A percentile compares a stretch with the other conserved stretches of the same genome.
These are phyloP conservation scores for Lagenidium sp. DNA, from an alignment of 352 stramenopile genomes.

Conservation along the genomic window DNA sequence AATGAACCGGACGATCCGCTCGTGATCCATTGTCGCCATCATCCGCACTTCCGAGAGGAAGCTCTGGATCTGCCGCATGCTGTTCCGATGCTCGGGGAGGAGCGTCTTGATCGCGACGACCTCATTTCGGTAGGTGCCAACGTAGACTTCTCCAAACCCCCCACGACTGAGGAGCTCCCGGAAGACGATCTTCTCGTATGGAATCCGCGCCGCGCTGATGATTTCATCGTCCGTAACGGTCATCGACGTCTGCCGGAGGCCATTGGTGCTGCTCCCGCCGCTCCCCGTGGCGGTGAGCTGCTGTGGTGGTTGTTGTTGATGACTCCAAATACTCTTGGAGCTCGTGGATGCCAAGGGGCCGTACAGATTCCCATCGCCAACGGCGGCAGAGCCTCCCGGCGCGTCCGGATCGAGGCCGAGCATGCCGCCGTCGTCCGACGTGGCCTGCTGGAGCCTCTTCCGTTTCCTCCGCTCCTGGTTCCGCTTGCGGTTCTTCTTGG, in stretches of 20 bases:
- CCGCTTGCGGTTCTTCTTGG: no score
- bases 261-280: no score
- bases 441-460: no score
- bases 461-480: no score
- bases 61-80: constrained; percentile 31
- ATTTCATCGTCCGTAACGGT: constrained; percentile 1
- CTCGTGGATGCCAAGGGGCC: no score
- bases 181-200: constrained; percentile 26
- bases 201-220: constrained; percentile 20
- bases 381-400: no score
- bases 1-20: constrained; percentile 48
- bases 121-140: constrained; percentile 25
- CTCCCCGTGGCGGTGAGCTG: no score
- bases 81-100: constrained; percentile 26
- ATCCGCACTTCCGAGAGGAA: constrained; percentile 43
- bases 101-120: constrained; percentile 47
- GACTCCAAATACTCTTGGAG: no score
- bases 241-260: neutral
- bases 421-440: no score
- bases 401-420: no score
- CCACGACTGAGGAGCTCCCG: constrained; percentile 26
- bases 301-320: no score
- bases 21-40: constrained; percentile 45
- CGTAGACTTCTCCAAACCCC: constrained; percentile 35
- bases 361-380: no score